Evolutionary conservation across 2,329 filamentous ascomycete species (phyloP).

Genomic region (Stenocarpella maydis): DNA sequence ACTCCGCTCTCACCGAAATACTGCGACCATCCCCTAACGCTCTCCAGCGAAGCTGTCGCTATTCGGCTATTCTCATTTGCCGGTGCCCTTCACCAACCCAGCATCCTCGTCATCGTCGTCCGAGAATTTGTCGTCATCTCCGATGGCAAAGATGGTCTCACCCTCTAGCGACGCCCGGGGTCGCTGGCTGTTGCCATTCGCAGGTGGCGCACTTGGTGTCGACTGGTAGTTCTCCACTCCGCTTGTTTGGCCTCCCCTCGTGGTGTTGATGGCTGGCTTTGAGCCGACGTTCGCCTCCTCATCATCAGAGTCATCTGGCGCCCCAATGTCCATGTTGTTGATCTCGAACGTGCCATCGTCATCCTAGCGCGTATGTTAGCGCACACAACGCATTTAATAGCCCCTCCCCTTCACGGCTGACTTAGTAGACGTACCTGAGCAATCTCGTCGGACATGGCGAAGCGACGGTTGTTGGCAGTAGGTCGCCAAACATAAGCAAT

Average conservation of each 20-base stretch:
- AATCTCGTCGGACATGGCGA: constrained; percentile 99
- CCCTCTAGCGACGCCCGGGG: constrained; percentile 73
- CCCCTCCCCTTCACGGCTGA: background rate
- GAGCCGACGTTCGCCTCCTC: constrained; percentile 63
- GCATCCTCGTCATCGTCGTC: constrained; percentile 61
- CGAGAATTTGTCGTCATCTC: constrained; percentile 86
- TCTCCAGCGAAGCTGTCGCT: background rate
- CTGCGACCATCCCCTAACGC: background rate
- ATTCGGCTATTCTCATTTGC: constrained; percentile 41
- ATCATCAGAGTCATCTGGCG: constrained; percentile 69
- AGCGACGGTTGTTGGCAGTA: constrained; percentile 94
- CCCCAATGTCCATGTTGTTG: constrained; percentile 89
- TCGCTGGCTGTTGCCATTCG: constrained; percentile 37
- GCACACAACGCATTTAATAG: background rate
- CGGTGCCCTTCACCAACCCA: constrained; percentile 58
- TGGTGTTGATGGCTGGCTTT: constrained; percentile 38
- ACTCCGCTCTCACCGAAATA: background rate
- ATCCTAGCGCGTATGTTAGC: constrained; percentile 68
- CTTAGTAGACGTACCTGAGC: constrained; percentile 52
- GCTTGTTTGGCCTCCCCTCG: constrained; percentile 32
- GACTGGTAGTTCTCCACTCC: constrained; percentile 29
- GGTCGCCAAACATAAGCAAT: constrained; percentile 96
- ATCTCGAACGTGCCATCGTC: constrained; percentile 97
- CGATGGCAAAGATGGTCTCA: constrained; percentile 95
- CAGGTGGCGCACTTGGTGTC: constrained; percentile 30